phyloP scores from a whole-genome alignment of 108 stramenopile genomes.

The Phaeodactylum tricornutum region DNA sequence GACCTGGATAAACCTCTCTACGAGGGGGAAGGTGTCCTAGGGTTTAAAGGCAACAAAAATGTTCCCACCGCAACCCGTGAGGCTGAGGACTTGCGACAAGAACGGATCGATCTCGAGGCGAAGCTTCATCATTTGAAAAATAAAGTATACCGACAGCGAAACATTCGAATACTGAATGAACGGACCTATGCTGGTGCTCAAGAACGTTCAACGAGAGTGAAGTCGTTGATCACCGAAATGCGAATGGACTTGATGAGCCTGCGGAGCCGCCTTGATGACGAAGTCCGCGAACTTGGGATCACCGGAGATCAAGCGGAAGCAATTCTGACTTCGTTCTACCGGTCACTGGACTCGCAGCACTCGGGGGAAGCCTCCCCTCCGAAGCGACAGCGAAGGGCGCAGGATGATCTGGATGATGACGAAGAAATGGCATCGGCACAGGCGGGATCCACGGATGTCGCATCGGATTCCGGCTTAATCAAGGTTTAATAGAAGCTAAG shows the following conservation, averaged over 20 bases:
- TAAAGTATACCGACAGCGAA: slow-evolving; percentile 52
- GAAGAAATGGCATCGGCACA: no score
- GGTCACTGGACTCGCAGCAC: neutral
- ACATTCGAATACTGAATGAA: slow-evolving; percentile 59
- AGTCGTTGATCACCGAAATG: slow-evolving; percentile 68
- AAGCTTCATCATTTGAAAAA: slow-evolving; percentile 54
- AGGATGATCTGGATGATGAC: slow-evolving; percentile 1
- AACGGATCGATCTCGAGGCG: slow-evolving; percentile 37
- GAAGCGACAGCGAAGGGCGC: neutral
- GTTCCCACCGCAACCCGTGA: slow-evolving; percentile 35
- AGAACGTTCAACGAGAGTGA: slow-evolving; percentile 45
- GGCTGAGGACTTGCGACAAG: slow-evolving; percentile 50
- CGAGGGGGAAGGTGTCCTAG: slow-evolving; percentile 34
- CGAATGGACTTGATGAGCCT: slow-evolving; percentile 61
- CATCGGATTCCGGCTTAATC: no score
- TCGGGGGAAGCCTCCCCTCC: neutral
- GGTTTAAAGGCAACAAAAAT: slow-evolving; percentile 34
- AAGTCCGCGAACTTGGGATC: slow-evolving; percentile 54
- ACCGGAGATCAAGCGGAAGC: slow-evolving; percentile 2
- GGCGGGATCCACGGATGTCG: no score
- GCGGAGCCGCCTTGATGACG: slow-evolving; percentile 50
- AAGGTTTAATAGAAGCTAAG: no score
- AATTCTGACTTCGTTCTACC: slow-evolving; percentile 11
- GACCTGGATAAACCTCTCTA: slow-evolving; percentile 36
- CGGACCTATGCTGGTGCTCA: slow-evolving; percentile 29